phyloP scores from a whole-genome alignment of 345 rosid species.

The Euphorbia tirucalli region DNA sequence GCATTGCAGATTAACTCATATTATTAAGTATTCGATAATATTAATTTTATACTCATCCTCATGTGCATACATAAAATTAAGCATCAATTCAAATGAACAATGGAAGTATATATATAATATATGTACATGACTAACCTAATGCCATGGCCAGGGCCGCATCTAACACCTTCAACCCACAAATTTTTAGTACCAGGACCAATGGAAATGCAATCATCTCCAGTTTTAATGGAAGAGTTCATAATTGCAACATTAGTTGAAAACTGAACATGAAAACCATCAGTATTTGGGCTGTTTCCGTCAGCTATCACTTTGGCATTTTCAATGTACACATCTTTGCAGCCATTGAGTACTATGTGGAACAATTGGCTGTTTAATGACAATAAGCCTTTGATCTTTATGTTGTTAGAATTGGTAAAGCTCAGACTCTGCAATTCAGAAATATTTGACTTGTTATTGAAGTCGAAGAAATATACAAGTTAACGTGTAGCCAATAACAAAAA shows the following conservation, averaged over 20 bases:
- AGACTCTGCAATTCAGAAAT: not conserved
- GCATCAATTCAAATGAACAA: too few relatives aligned
- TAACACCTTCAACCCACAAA: not conserved
- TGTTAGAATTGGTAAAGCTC: conserved; percentile 3
- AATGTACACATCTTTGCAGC: not conserved
- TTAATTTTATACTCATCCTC: too few relatives aligned
- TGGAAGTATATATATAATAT: not conserved
- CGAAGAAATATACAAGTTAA: too few relatives aligned
- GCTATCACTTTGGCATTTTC: not conserved
- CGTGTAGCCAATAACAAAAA: not conserved
- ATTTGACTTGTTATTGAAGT: not conserved
- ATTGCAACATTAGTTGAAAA: not conserved
- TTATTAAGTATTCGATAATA: too few relatives aligned
- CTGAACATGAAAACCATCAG: conserved; percentile 4
- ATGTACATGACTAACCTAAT: not conserved
- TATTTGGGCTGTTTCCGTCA: not conserved
- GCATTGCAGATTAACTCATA: not conserved
- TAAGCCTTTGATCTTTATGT: conserved; percentile 1
- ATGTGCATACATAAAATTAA: too few relatives aligned
- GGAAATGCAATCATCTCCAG: conserved; percentile 4
- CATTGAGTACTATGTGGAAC: conserved; percentile 2
- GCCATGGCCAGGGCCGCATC: conserved; percentile 7
- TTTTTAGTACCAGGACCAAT: not conserved
- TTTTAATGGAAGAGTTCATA: not conserved
- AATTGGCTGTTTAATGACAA: conserved; percentile 5